Base-by-base conservation (phyloP, 805 yeast genomes). In the Myxozyma neglecta region DNA sequence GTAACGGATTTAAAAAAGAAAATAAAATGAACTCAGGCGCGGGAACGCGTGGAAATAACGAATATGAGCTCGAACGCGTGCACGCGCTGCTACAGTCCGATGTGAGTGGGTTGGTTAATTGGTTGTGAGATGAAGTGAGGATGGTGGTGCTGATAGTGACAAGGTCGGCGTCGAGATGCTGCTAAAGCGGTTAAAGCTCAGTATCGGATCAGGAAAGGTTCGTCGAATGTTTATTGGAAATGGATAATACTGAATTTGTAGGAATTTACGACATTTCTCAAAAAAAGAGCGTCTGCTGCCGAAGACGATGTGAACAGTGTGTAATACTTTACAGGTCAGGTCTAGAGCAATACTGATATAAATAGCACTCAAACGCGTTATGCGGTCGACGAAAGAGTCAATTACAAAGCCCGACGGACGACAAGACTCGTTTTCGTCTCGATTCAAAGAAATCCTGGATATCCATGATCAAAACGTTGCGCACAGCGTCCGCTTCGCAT, bases 381-480 rank as follows among this genome's bases (percentile, higher is more conserved):
- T 89, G 1, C 77, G 81, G 29, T 81, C 85, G 57, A 80, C 85
- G 16, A 75, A 83, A 36, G 79, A 80, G 8, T 65, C 78, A 6
- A 70, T 86, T 69, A 82, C 81, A 69, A 76, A 79, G 47, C 76
- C 81, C 20, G 76, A 76, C 52, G 72, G 85, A 57, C 83, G 85
- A 56, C 81, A 77, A 68, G 91, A 87, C 59, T 85, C 93, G 0
- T 87, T 93, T 69, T 81, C 84, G 42, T 73, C 73, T 20, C 85
- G 85, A 62, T 79, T 94, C 58, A 90, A 87, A 64, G 81, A 82
- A 65, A 81, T 92, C 40, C 79, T 92, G 56, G 85, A 83, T 64
- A 84, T 87, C 68, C 97, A 92, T 74, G 97, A 92, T 64, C 85
- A 86, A 65, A 75, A 89, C 47, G 96, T 90, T 13, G 89, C 91